These are phyloP conservation scores for Infundibulicybe gibba DNA, from an alignment of 768 basidiomycete species.

Conservation along the genomic window DNA sequence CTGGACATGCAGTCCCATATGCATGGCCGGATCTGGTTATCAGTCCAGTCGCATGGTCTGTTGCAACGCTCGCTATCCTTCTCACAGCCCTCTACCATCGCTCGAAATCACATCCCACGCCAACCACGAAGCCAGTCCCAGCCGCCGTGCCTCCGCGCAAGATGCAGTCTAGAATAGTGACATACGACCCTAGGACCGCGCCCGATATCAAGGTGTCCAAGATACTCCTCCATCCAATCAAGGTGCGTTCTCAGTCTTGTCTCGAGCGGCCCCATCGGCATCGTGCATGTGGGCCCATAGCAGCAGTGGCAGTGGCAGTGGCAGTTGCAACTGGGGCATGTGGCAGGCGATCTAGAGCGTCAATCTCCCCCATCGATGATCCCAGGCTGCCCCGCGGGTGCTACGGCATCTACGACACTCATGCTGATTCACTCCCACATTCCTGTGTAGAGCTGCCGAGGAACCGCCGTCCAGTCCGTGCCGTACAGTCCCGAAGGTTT, in stretches of 20 bases:
- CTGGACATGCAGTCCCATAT: no score
- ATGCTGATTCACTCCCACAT: neutral
- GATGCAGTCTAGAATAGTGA: neutral
- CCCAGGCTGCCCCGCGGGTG: neutral
- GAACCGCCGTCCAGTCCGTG: slow-evolving; percentile 53
- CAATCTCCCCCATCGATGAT: neutral
- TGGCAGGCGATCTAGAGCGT: no score
- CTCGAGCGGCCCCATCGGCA: neutral
- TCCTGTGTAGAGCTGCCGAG: slow-evolving; percentile 83
- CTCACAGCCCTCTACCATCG: neutral
- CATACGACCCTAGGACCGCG: slow-evolving; percentile 17
- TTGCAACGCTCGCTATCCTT: neutral
- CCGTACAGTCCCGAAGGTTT: slow-evolving; percentile 61
- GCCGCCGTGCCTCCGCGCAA: neutral
- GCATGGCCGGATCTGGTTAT: no score
- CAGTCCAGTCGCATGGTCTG: no score
- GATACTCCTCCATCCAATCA: slow-evolving; percentile 67
- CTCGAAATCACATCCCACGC: neutral
- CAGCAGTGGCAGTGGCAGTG: no score
- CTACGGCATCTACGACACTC: neutral
- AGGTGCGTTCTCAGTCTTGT: slow-evolving; percentile 32
- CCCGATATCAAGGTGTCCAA: slow-evolving; percentile 42
- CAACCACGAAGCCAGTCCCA: no score
- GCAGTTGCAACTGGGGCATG: neutral
- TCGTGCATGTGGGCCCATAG: no score